These are phyloP conservation scores for Blastobotrys arbuscula DNA, from an alignment of 1,139 yeast species.

Conservation along the genomic window DNA sequence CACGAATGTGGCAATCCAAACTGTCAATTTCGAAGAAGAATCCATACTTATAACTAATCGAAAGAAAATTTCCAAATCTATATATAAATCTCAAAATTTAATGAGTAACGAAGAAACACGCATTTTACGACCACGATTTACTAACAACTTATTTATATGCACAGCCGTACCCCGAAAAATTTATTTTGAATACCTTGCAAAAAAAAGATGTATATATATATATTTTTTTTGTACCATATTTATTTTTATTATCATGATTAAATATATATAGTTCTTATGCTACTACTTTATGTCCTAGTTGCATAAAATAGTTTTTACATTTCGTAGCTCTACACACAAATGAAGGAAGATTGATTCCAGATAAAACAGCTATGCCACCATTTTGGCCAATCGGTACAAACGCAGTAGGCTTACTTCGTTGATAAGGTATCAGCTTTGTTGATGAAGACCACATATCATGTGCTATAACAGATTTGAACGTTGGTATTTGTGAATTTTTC, in stretches of 20 bases:
- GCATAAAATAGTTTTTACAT: background rate
- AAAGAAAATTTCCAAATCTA: too few species aligned
- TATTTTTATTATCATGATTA: background rate
- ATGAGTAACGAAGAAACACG: too few species aligned
- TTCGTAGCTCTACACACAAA: background rate
- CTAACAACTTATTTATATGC: too few species aligned
- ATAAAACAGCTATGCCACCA: slow-evolving; percentile 24
- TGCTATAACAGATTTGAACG: slow-evolving; percentile 16
- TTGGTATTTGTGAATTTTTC: slow-evolving; percentile 13
- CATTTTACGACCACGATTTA: too few species aligned
- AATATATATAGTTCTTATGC: background rate
- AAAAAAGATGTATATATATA: too few species aligned
- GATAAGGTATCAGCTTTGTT: background rate
- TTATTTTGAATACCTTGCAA: too few species aligned
- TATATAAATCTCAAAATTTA: too few species aligned
- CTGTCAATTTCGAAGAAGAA: background rate
- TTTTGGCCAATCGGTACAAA: slow-evolving; percentile 20
- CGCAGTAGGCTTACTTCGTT: slow-evolving; percentile 4
- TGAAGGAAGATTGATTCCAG: slow-evolving; percentile 12
- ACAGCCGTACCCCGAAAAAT: too few species aligned
- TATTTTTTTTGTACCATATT: too few species aligned
- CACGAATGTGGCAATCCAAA: background rate
- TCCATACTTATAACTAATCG: background rate
- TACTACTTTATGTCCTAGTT: background rate
- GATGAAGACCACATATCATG: slow-evolving; percentile 15